phyloP scores from a whole-genome alignment of 1,139 yeast genomes.

The Scheffersomyces illinoinensis region DNA sequence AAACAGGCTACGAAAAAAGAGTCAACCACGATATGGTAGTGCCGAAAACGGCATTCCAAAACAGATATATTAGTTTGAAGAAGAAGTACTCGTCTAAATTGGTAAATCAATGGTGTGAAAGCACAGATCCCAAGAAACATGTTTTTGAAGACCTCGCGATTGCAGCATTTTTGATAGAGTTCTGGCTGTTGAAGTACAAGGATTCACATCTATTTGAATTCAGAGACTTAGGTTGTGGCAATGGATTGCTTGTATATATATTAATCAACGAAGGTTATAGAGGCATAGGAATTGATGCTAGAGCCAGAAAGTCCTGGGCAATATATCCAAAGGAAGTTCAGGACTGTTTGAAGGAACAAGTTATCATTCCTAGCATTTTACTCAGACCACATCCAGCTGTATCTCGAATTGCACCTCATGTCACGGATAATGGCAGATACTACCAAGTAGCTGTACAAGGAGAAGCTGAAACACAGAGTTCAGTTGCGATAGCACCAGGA shows the following conservation, averaged over 20 bases:
- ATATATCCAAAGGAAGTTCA: constrained; percentile 67
- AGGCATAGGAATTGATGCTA: constrained; percentile 88
- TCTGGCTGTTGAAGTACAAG: constrained; percentile 68
- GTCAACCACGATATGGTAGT: constrained; percentile 89
- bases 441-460: constrained; percentile 44
- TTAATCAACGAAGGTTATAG: constrained; percentile 74
- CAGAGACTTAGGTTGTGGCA: constrained; percentile 94
- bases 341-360: constrained; percentile 64
- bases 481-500: not conserved
- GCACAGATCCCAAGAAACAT: constrained; percentile 93
- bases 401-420: constrained; percentile 51
- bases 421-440: constrained; percentile 58
- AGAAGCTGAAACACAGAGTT: not conserved
- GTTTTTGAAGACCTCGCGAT: constrained; percentile 96
- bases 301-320: constrained; percentile 86
- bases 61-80: constrained; percentile 76
- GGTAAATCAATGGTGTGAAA: constrained; percentile 87
- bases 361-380: constrained; percentile 72
- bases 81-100: constrained; percentile 75
- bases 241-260: constrained; percentile 81
- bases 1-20: constrained; percentile 82
- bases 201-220: constrained; percentile 58
- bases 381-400: constrained; percentile 69
- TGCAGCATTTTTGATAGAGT: constrained; percentile 90
- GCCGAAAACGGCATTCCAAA: constrained; percentile 79